Conservation (phyloP, 2,329 filamentous ascomycete species). For the Paecilomyces sp. region DNA sequence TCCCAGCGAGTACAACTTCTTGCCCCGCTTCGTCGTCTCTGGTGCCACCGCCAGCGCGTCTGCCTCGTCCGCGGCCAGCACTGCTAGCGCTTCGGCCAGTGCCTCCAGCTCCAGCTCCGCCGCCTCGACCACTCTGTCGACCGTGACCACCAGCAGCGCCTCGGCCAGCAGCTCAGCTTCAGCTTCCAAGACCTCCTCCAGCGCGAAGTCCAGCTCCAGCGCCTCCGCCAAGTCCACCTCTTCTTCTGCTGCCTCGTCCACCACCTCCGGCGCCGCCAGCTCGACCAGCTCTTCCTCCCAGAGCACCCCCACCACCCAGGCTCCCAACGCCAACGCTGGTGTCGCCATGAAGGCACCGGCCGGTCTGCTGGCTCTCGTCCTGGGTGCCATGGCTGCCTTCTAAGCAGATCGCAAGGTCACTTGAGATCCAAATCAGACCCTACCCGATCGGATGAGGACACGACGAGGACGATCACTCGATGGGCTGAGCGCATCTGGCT, state of each 20-base stretch:
- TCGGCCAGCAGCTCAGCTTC: conserved; percentile 7
- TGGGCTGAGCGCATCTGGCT: no score
- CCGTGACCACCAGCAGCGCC: conserved; percentile 11
- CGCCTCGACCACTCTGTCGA: conserved; percentile 12
- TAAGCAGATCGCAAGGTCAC: conserved; percentile 13
- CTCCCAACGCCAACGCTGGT: conserved; percentile 24
- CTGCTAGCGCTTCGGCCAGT: conserved; percentile 1
- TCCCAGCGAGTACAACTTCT: conserved; percentile 43
- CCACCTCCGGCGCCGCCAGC: conserved; percentile 14
- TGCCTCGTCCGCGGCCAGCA: conserved; percentile 15
- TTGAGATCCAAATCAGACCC: not conserved
- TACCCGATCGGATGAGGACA: not conserved
- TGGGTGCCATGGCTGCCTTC: conserved; percentile 26
- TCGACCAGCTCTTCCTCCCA: conserved; percentile 12
- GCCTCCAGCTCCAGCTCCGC: conserved; percentile 19
- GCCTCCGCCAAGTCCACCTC: conserved; percentile 16
- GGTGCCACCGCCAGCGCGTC: conserved; percentile 35
- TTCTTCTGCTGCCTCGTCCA: conserved; percentile 15
- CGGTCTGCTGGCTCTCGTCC: conserved; percentile 26
- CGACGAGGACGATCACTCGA: not conserved
- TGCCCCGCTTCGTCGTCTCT: conserved; percentile 44
- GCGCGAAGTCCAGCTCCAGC: conserved; percentile 11
- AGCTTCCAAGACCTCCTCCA: conserved; percentile 8
- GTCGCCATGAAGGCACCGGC: conserved; percentile 26
- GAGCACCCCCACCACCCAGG: conserved; percentile 9